These are phyloP conservation scores for Phytophthora meadii DNA, from an alignment of 352 stramenopile genomes.

Conservation along the genomic window DNA sequence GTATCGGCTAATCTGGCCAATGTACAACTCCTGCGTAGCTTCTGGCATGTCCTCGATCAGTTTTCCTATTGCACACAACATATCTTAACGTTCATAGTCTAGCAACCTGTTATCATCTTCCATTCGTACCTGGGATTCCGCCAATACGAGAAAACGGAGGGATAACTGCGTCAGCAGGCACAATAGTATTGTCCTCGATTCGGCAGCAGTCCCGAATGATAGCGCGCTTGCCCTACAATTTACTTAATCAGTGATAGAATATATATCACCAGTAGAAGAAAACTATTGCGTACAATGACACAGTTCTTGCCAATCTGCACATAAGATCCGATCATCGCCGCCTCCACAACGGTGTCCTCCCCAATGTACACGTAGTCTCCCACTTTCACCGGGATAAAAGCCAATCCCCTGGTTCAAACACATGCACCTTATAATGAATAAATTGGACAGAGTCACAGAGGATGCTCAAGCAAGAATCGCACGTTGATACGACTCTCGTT, in stretches of 20 bases:
- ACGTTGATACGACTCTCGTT: conserved; percentile 67
- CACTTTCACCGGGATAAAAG: conserved; percentile 87
- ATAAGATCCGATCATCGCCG: conserved; percentile 83
- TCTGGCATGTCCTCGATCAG: conserved; percentile 82
- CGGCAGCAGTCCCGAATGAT: conserved; percentile 88
- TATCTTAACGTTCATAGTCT: background rate
- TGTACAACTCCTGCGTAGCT: conserved; percentile 76
- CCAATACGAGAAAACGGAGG: conserved; percentile 77
- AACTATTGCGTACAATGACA: conserved; percentile 69
- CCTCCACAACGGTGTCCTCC: conserved; percentile 78
- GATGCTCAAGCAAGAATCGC: conserved; percentile 14
- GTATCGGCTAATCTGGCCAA: conserved; percentile 80
- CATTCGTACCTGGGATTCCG: conserved; percentile 67
- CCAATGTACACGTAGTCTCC: conserved; percentile 86
- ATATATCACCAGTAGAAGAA: background rate
- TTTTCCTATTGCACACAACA: conserved; percentile 45
- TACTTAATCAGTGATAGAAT: too few relatives aligned
- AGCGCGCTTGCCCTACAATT: conserved; percentile 68
- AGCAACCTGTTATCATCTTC: background rate
- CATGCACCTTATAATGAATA: conserved; percentile 7
- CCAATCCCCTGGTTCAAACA: conserved; percentile 52
- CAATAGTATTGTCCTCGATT: conserved; percentile 84
- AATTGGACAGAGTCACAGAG: too few relatives aligned
- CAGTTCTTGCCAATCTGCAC: conserved; percentile 88
- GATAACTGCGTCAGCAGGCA: conserved; percentile 80